Evolutionary conservation across 2,329 filamentous ascomycete species (phyloP), one percentile per base, ranked within the genome.

Genomic region (Beauveria australis): DNA sequence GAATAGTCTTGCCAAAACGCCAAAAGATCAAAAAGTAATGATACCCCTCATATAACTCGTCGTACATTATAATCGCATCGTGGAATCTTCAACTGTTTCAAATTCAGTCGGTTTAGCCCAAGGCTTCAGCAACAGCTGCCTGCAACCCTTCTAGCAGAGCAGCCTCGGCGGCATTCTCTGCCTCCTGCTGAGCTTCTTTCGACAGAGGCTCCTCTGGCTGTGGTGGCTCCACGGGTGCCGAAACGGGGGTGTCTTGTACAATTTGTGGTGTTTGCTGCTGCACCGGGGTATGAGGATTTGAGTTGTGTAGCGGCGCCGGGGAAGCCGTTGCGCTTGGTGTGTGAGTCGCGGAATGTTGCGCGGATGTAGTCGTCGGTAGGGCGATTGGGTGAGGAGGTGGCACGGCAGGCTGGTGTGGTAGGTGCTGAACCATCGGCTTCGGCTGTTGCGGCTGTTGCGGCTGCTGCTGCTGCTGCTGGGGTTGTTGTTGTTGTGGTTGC

Each of bases 111-210:
- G 9, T 24, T 18, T 28, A 61, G 47, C 63, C 60, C 22, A 67
- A 41, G 7, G 63, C 66, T 43, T 67, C 66, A 56, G 72, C 72
- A 46, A 74, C 69, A 8, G 68, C 72, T 9, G 70, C 72, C 56
- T 74, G 72, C 1, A 74, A 67, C 5, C 72, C 71, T 60, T 74
- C 70, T 7, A 74, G 59, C 18, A 74, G 64, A 24, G 72, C 71
- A 22, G 68, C 72, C 58, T 74, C 72, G 16, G 70, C 70, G 24
- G 68, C 72, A 43, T 73, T 71, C 59, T 73, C 72, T 57, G 74
- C 64, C 30, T 67, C 63, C 19, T 67, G 63, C 24, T 63, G 62
- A 22, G 62, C 62, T 18, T 58, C 59, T 14, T 68, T 67, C 43
- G 66, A 62, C 59, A 70, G 64, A 9, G 65, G 64, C 53, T 66